phyloP scores from a whole-genome alignment of 768 basidiomycete species.

The Sarcodon aspratus region DNA sequence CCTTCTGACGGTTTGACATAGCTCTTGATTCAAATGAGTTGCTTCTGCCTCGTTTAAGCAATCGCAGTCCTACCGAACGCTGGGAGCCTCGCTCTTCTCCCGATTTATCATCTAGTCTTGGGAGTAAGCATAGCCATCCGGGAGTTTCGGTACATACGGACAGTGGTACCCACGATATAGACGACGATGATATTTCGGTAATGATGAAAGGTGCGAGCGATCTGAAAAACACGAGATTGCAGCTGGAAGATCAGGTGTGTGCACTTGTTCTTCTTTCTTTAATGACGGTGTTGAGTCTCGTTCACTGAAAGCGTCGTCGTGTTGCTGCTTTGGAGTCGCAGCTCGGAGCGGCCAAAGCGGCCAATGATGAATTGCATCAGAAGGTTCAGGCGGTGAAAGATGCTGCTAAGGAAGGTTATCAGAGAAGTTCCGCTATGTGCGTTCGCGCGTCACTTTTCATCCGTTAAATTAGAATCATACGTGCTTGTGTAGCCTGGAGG shows the following conservation, averaged over 20 bases:
- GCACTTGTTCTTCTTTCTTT: neutral
- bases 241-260: neutral
- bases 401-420: constrained; percentile 11
- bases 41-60: too few species aligned
- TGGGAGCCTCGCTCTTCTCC: too few species aligned
- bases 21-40: too few species aligned
- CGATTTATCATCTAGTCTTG: too few species aligned
- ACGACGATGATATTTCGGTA: neutral
- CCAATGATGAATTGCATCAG: constrained; percentile 14
- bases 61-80: too few species aligned
- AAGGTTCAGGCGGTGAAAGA: constrained; percentile 14
- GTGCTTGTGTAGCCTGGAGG: constrained; percentile 11
- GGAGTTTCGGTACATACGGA: too few species aligned
- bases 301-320: constrained; percentile 11
- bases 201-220: neutral
- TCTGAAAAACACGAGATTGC: neutral
- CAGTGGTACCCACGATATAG: too few species aligned
- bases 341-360: constrained; percentile 6
- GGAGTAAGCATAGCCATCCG: too few species aligned
- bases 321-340: constrained; percentile 12
- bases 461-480: neutral
- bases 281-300: neutral
- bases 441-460: neutral
- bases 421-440: constrained; percentile 12
- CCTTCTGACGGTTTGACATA: too few species aligned